phyloP scores from a whole-genome alignment of 352 stramenopile species.

The Paralagenidium karlingii region DNA sequence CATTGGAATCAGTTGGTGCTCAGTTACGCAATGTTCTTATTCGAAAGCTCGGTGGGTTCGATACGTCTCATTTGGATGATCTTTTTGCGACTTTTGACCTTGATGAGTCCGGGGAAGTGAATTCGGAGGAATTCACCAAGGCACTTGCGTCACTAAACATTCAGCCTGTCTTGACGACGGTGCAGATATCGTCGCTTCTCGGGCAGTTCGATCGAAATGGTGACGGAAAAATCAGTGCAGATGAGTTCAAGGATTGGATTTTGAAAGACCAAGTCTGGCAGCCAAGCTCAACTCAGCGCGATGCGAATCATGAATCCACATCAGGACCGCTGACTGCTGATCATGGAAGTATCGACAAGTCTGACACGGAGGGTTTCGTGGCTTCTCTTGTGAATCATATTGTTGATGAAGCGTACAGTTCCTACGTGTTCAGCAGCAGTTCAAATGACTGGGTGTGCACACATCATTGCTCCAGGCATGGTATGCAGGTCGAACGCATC shows the following conservation, averaged over 20 bases:
- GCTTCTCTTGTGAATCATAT: conserved; percentile 23
- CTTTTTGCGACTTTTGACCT: conserved; percentile 44
- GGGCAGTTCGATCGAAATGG: conserved; percentile 56
- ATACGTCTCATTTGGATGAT: conserved; percentile 14
- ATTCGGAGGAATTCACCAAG: conserved; percentile 32
- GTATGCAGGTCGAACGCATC: too few species aligned
- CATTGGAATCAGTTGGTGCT: conserved; percentile 32
- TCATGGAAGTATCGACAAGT: too few species aligned
- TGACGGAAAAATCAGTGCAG: conserved; percentile 49
- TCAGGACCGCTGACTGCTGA: too few species aligned
- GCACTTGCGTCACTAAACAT: conserved; percentile 33
- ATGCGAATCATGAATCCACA: too few species aligned
- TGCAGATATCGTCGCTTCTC: conserved; percentile 33
- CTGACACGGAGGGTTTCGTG: too few species aligned
- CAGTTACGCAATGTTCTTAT: conserved; percentile 50
- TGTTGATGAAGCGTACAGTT: conserved; percentile 21
- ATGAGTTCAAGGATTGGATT: conserved; percentile 60
- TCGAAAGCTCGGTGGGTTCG: conserved; percentile 11
- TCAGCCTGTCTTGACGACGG: conserved; percentile 29
- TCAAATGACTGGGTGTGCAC: conserved; percentile 23
- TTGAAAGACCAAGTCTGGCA: conserved; percentile 45
- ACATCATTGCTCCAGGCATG: too few species aligned
- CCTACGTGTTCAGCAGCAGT: conserved; percentile 15
- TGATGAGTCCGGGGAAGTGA: conserved; percentile 48
- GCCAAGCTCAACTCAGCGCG: too few species aligned